phyloP scores from a whole-genome alignment of 805 yeast species.

The Teunomyces lycoperdinae region DNA sequence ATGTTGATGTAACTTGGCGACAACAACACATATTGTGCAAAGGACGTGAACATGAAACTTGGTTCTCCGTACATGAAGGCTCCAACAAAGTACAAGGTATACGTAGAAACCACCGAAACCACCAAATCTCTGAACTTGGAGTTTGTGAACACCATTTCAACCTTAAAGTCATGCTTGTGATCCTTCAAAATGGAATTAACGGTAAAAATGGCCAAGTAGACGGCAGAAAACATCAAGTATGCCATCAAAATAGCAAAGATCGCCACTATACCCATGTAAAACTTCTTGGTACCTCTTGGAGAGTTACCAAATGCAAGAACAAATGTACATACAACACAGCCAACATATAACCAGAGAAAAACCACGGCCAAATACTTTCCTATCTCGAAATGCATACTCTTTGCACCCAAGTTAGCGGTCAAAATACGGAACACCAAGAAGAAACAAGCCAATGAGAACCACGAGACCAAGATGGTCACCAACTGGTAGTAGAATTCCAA shows the following conservation, averaged over 20 bases:
- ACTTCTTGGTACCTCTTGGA: slow-evolving; percentile 82
- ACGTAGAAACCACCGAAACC: slow-evolving; percentile 83
- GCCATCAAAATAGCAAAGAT: slow-evolving; percentile 87
- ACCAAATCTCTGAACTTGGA: slow-evolving; percentile 80
- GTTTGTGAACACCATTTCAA: slow-evolving; percentile 54
- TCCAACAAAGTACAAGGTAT: slow-evolving; percentile 72
- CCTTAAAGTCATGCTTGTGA: slow-evolving; percentile 39
- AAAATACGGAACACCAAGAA: slow-evolving; percentile 89
- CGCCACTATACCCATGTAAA: slow-evolving; percentile 69
- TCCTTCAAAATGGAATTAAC: slow-evolving; percentile 53
- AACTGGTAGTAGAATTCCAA: slow-evolving; percentile 88
- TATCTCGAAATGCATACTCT: slow-evolving; percentile 59
- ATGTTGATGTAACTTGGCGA: slow-evolving; percentile 91
- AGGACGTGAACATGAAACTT: slow-evolving; percentile 87
- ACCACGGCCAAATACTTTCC: slow-evolving; percentile 77
- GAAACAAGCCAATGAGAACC: slow-evolving; percentile 90
- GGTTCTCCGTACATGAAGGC: slow-evolving; percentile 86
- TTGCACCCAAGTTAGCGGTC: slow-evolving; percentile 70
- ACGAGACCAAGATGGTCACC: slow-evolving; percentile 74
- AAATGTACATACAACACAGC: slow-evolving; percentile 79
- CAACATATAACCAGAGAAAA: slow-evolving; percentile 81
- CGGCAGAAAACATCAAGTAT: slow-evolving; percentile 84
- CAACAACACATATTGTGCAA: slow-evolving; percentile 75
- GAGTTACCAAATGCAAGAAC: slow-evolving; percentile 91
- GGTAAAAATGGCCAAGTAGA: slow-evolving; percentile 74